Evolutionary conservation across 1,284 basidiomycete species (phyloP).

Genomic region (Earliella scabrosa): DNA sequence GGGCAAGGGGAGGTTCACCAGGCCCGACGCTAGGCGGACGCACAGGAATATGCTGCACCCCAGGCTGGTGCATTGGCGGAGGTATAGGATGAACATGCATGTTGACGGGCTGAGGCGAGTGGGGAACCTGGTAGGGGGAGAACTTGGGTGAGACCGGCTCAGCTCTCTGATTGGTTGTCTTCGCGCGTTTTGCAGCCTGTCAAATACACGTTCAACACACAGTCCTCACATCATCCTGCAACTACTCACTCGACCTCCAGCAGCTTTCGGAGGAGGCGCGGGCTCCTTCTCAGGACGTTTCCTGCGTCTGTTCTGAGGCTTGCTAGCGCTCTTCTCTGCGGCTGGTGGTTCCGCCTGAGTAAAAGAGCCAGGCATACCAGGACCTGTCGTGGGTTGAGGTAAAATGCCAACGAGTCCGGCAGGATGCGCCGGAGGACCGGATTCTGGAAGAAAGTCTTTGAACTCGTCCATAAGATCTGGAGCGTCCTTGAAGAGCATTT

Average conservation of each 20-base stretch:
- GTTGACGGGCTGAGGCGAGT: constrained; percentile 31
- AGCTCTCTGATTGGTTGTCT: constrained; percentile 55
- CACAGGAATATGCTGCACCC: constrained; percentile 17
- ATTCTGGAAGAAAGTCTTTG: constrained; percentile 93
- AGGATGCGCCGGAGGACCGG: constrained; percentile 41
- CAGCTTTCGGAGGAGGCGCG: constrained; percentile 42
- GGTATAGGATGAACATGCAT: constrained; percentile 23
- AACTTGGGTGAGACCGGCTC: constrained; percentile 63
- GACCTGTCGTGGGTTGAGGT: constrained; percentile 43
- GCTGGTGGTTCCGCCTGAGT: constrained; percentile 34
- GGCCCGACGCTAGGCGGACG: constrained; percentile 18
- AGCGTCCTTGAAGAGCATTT: constrained; percentile 89
- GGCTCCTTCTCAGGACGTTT: constrained; percentile 67
- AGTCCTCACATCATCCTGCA: background rate
- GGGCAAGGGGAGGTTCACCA: no score
- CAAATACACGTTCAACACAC: constrained; percentile 4
- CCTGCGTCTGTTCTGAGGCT: constrained; percentile 47
- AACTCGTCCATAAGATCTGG: constrained; percentile 95
- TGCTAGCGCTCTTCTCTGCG: constrained; percentile 52
- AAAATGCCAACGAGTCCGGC: constrained; percentile 45
- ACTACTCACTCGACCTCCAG: constrained; percentile 30
- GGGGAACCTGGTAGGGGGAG: constrained; percentile 51
- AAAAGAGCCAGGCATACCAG: constrained; percentile 34
- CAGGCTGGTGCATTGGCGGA: constrained; percentile 18
- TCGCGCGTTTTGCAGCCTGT: constrained; percentile 58